Evolutionary conservation across 2,329 filamentous ascomycete species (phyloP).

Genomic region (Thielaviopsis populi): DNA sequence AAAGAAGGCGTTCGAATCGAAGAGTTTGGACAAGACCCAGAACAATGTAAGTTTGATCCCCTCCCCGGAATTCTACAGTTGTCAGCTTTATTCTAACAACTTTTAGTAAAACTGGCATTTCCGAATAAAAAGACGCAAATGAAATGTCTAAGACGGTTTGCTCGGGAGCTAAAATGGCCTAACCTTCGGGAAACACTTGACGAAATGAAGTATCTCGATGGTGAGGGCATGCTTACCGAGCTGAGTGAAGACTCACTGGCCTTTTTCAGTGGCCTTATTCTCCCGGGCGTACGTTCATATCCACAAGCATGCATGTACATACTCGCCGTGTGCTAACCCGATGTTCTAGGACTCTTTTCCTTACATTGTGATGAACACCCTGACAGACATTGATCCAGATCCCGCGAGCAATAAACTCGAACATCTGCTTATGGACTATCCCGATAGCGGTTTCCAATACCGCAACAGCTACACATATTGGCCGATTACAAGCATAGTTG

Average conservation of each 20-base stretch:
- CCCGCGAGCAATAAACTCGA: slow-evolving; percentile 49
- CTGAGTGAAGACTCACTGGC: slow-evolving; percentile 59
- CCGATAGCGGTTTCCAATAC: slow-evolving; percentile 61
- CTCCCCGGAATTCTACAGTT: neutral
- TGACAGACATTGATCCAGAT: slow-evolving; percentile 61
- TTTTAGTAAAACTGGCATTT: slow-evolving; percentile 44
- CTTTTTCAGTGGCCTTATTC: slow-evolving; percentile 58
- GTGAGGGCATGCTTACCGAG: slow-evolving; percentile 41
- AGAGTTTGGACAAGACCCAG: slow-evolving; percentile 32
- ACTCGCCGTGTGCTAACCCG: slow-evolving; percentile 8
- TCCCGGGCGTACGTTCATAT: slow-evolving; percentile 44
- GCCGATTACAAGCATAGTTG: slow-evolving; percentile 56
- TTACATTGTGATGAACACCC: slow-evolving; percentile 63
- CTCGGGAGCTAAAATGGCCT: slow-evolving; percentile 61
- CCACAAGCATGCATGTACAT: neutral
- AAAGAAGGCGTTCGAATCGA: slow-evolving; percentile 54
- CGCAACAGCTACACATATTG: slow-evolving; percentile 61
- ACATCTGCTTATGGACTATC: slow-evolving; percentile 51
- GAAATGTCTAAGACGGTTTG: slow-evolving; percentile 53
- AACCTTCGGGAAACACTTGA: slow-evolving; percentile 51
- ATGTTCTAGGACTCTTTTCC: slow-evolving; percentile 42
- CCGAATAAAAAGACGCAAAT: slow-evolving; percentile 52
- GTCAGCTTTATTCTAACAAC: neutral
- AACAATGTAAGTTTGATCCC: slow-evolving; percentile 10
- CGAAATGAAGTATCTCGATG: slow-evolving; percentile 44